Percentiles rank a stretch among this genome's conserved stretches.
Conservation (phyloP, 306 rosid genomes). For the Castanopsis chinensis region DNA sequence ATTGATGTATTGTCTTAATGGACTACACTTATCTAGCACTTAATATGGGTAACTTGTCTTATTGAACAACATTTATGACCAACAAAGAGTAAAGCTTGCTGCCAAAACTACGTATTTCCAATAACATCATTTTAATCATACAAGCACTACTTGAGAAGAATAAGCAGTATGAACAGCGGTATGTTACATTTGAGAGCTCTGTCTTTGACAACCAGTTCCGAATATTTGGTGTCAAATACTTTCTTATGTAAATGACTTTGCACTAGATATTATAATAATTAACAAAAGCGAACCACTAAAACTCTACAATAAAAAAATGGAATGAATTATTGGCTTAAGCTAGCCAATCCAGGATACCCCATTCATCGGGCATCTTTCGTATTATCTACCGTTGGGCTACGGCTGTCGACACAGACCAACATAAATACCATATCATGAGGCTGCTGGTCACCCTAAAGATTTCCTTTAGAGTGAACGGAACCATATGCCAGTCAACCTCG, state of each 20-base stretch:
- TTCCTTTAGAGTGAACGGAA: background rate
- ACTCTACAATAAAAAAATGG: slow-evolving; percentile 31
- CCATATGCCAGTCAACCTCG: background rate
- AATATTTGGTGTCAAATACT: background rate
- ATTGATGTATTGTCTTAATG: too few species aligned
- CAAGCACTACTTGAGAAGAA: background rate
- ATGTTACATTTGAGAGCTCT: background rate
- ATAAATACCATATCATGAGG: background rate
- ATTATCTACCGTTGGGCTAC: slow-evolving; percentile 20
- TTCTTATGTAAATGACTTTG: background rate
- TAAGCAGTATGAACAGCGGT: background rate
- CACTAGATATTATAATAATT: background rate
- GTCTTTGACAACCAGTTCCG: background rate
- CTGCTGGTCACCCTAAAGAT: background rate
- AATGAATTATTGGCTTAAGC: slow-evolving; percentile 3
- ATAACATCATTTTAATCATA: too few species aligned
- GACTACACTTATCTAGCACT: too few species aligned
- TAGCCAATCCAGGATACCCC: slow-evolving; percentile 3
- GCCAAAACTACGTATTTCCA: background rate
- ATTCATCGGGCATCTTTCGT: background rate
- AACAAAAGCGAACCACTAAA: background rate
- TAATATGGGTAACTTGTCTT: too few species aligned
- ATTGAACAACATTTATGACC: too few species aligned
- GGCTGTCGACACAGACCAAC: slow-evolving; percentile 11
- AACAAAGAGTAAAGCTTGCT: too few species aligned